Evolutionary conservation across 768 basidiomycete genomes (phyloP), one percentile per base, ranked within the genome.

Genomic region (Naganishia vaughanmartiniae): DNA sequence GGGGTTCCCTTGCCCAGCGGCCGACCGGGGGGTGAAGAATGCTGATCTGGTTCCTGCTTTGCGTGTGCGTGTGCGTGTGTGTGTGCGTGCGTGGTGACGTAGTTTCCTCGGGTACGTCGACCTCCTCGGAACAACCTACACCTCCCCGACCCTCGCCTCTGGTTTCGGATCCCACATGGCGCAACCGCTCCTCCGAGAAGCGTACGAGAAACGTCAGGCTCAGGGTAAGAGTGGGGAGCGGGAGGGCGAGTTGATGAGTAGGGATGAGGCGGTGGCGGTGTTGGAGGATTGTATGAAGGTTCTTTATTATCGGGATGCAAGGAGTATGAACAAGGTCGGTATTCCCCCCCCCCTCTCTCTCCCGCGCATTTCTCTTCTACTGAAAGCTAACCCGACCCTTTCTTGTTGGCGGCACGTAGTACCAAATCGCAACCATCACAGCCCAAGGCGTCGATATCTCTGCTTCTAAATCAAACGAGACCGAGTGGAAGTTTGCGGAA

Each of bases 71-170:
- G 6, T 36, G 34, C 34, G 6, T 36, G 12, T 36, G 34, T 12
- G n/a, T 12, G 34, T 12, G 34, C 34, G 6, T 36, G 34, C 34
- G 34, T 12, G 6, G 34, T 12, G 14, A 2, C 42, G 6, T 76
- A 96, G 93, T 26, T 97, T 96, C 85, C 83, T 98, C 57, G 88
- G 92, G 7, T 97, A 89, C 77, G 94, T 99, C 55, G 95, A 99
- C 81, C 85, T 98, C 7, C 85, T 95, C 26, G 96, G 95, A n/a
- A 95, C 93, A 31, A 99, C 96, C 0, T 98, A 98, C 81, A 86
- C 89, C 11, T 88, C 95, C 2, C 89, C 93, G 17, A 93, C 93
- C 6, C 86, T 99, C 26, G 96, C 94, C 2, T 97, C 96, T 0
- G 95, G 96, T 0, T 96, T 91, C 81, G 96, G 95, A 17, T 86